These are phyloP conservation scores for Sonneratia caseolaris DNA, from an alignment of 345 rosid species.

Conservation along the genomic window DNA sequence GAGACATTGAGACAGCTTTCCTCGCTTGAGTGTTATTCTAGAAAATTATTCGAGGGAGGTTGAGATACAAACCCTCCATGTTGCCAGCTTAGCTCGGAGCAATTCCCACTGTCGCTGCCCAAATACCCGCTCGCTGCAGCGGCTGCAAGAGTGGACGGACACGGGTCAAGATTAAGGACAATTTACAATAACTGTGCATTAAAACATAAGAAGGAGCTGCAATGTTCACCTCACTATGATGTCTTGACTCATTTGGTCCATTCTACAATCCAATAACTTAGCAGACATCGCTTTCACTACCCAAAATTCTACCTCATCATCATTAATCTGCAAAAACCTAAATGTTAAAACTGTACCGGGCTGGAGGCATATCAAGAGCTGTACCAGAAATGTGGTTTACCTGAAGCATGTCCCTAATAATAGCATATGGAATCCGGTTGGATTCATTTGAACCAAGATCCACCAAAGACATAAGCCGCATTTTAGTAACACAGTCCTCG, in stretches of 20 bases:
- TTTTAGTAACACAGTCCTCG: conserved; percentile 78
- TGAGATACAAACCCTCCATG: conserved; percentile 57
- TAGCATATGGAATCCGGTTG: conserved; percentile 57
- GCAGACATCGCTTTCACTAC: conserved; percentile 79
- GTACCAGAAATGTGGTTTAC: too few species aligned
- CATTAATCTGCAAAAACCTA: conserved; percentile 30
- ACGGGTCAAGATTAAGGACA: not conserved
- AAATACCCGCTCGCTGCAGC: conserved; percentile 63
- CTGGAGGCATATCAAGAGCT: too few species aligned
- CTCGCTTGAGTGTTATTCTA: not conserved
- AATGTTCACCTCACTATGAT: conserved; percentile 57
- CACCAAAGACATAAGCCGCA: conserved; percentile 75
- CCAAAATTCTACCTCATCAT: conserved; percentile 84
- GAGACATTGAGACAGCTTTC: not conserved
- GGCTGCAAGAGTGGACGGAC: conserved; percentile 27
- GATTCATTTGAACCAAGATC: conserved; percentile 65
- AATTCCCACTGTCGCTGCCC: conserved; percentile 61
- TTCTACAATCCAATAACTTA: conserved; percentile 67
- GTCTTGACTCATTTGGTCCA: conserved; percentile 88
- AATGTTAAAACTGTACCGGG: too few species aligned
- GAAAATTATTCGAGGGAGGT: not conserved
- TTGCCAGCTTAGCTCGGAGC: conserved; percentile 56
- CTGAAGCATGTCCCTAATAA: conserved; percentile 55
- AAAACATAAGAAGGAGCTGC: not conserved
- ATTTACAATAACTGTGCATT: not conserved